A percentile compares a stretch with the other conserved stretches of the same genome.
Evolutionary conservation across 257 asterid genomes (phyloP).

Genomic region (Paulownia fortunei): DNA sequence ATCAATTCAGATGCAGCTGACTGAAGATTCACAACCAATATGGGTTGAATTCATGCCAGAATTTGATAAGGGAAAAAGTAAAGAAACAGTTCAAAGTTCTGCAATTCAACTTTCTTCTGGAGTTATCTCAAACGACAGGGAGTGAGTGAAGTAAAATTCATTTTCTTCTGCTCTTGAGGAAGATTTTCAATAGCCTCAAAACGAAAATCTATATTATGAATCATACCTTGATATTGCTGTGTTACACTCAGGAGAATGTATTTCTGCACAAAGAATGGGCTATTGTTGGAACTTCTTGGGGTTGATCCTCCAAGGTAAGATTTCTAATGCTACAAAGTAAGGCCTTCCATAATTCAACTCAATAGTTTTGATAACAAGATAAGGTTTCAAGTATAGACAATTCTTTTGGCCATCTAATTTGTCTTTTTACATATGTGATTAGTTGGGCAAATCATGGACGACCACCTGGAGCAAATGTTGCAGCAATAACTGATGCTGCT

Average conservation of each 20-base stretch:
- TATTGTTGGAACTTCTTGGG: conserved; percentile 59
- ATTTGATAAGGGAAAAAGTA: conserved; percentile 28
- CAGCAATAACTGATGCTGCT: conserved; percentile 65
- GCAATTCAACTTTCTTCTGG: conserved; percentile 48
- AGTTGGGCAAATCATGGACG: conserved; percentile 88
- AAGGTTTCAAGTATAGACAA: neutral
- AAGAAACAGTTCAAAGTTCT: conserved; percentile 40
- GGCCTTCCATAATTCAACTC: neutral
- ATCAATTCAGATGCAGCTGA: conserved; percentile 62
- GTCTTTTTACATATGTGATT: neutral
- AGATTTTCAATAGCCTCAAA: conserved; percentile 16
- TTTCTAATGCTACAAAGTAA: neutral
- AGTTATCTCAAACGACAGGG: conserved; percentile 56
- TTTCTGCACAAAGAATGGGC: conserved; percentile 70
- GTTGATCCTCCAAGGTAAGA: conserved; percentile 72
- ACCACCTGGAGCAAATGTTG: conserved; percentile 81
- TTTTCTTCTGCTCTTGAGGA: neutral
- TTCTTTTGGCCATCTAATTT: neutral
- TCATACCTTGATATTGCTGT: conserved; percentile 34
- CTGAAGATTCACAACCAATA: conserved; percentile 61
- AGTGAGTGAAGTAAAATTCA: conserved; percentile 55
- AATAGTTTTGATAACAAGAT: neutral
- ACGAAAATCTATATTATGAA: neutral
- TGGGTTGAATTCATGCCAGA: conserved; percentile 69
- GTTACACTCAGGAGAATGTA: conserved; percentile 63